Percentiles rank a stretch among this genome's conserved stretches.
Evolutionary conservation across 2,329 filamentous ascomycete species (phyloP).

Genomic region (Parastagonospora avenae): DNA sequence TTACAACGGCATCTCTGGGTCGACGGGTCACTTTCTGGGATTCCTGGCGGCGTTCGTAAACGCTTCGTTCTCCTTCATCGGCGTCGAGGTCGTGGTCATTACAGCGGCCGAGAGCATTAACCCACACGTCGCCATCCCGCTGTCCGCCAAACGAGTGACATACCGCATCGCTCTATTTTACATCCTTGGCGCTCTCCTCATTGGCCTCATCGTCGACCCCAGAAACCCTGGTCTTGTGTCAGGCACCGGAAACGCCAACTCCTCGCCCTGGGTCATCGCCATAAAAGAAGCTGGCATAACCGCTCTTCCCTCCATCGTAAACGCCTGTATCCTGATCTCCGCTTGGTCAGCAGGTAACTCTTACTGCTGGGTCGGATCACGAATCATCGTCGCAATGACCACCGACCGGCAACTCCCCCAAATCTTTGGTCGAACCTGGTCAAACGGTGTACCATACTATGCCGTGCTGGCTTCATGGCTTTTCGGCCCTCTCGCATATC

Average conservation of each 20-base stretch:
- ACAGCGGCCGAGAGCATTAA: conserved; percentile 69
- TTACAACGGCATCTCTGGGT: conserved; percentile 61
- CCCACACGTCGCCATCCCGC: conserved; percentile 69
- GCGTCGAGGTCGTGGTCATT: conserved; percentile 63
- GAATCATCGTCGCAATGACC: conserved; percentile 30
- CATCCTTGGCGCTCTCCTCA: conserved; percentile 55
- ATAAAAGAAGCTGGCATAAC: conserved; percentile 53
- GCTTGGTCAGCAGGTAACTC: conserved; percentile 35
- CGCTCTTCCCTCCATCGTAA: conserved; percentile 35
- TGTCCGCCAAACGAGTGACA: conserved; percentile 54
- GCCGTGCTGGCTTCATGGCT: conserved; percentile 67
- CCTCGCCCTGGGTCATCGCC: conserved; percentile 61
- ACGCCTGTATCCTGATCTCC: conserved; percentile 29
- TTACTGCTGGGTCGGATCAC: conserved; percentile 31
- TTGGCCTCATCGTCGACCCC: conserved; percentile 62
- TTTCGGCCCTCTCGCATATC: conserved; percentile 61
- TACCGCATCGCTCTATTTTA: conserved; percentile 54
- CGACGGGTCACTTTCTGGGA: conserved; percentile 58
- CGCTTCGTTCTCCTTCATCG: conserved; percentile 48
- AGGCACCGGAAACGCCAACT: conserved; percentile 39
- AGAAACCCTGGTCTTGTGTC: conserved; percentile 45
- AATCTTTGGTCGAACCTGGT: conserved; percentile 46
- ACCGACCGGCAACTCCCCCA: conserved; percentile 27
- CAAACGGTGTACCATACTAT: conserved; percentile 72
- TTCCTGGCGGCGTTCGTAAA: conserved; percentile 59